A percentile compares a stretch with the other conserved stretches of the same genome.
These are phyloP conservation scores for Rhizoctonia solani DNA, from an alignment of 1,284 basidiomycete species.

Conservation along the genomic window DNA sequence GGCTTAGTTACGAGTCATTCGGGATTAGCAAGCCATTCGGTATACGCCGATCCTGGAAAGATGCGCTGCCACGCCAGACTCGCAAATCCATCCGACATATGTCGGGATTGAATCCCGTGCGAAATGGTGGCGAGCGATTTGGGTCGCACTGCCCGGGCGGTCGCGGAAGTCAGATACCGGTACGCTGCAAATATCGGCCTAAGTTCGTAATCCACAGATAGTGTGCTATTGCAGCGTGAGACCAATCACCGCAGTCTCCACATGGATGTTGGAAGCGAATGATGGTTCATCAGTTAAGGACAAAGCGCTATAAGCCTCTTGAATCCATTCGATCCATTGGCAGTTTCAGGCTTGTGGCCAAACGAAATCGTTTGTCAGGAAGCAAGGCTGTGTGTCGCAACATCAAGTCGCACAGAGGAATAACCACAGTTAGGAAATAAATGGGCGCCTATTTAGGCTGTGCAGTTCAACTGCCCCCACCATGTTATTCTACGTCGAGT, in stretches of 20 bases:
- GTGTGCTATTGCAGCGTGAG: constrained; percentile 4
- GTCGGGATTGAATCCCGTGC: constrained; percentile 9
- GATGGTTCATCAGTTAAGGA: constrained; percentile 1
- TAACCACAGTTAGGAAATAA: too few relatives aligned
- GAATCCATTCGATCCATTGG: too few relatives aligned
- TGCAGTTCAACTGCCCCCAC: neutral
- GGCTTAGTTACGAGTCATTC: constrained; percentile 22
- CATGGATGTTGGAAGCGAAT: neutral
- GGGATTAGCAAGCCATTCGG: constrained; percentile 2
- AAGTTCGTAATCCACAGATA: neutral
- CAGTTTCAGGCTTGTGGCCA: neutral
- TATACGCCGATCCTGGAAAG: constrained; percentile 7
- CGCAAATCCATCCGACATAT: neutral
- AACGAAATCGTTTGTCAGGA: neutral
- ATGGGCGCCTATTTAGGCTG: constrained; percentile 16
- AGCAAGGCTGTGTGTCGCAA: constrained; percentile 7
- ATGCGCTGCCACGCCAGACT: constrained; percentile 17
- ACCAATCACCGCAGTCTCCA: neutral
- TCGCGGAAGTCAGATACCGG: constrained; percentile 22
- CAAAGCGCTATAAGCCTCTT: neutral
- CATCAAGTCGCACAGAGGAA: neutral
- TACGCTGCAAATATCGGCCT: neutral
- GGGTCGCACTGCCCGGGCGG: constrained; percentile 29
- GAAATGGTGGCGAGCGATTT: constrained; percentile 29
- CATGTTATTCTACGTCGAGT: neutral